Base-by-base conservation (phyloP, 1,284 basidiomycete genomes). In the Ustilago cynodontis region DNA sequence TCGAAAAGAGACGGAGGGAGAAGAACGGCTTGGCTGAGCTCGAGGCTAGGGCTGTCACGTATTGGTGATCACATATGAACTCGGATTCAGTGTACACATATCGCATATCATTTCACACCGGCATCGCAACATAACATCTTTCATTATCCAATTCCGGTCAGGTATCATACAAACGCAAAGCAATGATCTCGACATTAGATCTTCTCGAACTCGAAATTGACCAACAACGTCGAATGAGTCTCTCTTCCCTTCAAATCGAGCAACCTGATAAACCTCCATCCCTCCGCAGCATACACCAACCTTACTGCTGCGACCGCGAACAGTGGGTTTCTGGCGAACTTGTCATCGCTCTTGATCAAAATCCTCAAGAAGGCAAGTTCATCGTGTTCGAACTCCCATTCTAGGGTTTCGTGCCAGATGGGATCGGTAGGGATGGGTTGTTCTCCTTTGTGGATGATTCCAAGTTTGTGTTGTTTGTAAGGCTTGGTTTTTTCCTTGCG, bases 231-330 rank as follows among this genome's bases (percentile, higher is more conserved):
- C 24, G 71, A 71, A 43, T 75, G 65, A 2, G 88, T 89, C 76
- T 89, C 86, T 79, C 89, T 89, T 13, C 90, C 90, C 45, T 88
- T 87, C 85, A 86, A 86, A 78, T 90, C 87, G 60, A 91, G 81
- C 86, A 91, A 86, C 22, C 89, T 86, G 33, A 90, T 83, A 50
- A 91, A 82, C 35, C 88, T 86, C 89, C 88, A 90, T 5, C 69
- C 72, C 16, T 60, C 10, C 0, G 51, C 62, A 10, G 62, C 65
- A 31, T 71, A 71, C 0, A 54, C 43, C 6, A 78, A 41, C 10
- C 82, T 56, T 10, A 83, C 75, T 2, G 79, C 69, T 2, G 82
- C 77, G 0, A 79, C 78, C 18, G 77, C 77, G 35, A 83, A 81
- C 14, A 81, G 63, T 13, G 82, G 82, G 35, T 83, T 83, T 0